Base-by-base conservation (phyloP, 768 basidiomycete species). In the Dendrothele bispora region DNA sequence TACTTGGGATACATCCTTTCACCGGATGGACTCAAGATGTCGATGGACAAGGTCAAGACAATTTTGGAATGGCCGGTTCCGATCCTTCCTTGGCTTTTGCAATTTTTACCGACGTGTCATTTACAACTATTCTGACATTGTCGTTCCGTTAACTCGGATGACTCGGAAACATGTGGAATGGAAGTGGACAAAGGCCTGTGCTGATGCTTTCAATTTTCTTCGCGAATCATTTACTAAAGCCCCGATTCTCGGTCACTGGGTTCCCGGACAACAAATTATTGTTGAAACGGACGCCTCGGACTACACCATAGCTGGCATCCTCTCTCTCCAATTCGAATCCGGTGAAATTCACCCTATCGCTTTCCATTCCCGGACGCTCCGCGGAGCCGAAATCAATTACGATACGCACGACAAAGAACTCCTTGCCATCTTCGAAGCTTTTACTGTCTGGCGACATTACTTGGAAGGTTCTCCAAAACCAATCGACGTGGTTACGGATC, bases 321-420 rank as follows among this genome's bases (percentile, higher is more conserved):
- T n/a, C n/a, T n/a, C n/a, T n/a, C n/a, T n/a, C n/a, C n/a, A n/a
- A n/a, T n/a, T n/a, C n/a, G n/a, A n/a, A n/a, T n/a, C n/a, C n/a
- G n/a, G n/a, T n/a, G n/a, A n/a, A n/a, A 57, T 53, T 50, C 61
- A 56, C 14, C 61, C 64, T 1, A 48, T 69, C 15, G 56, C 59
- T 1, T 69, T 60, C 50, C 49, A 40, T 18, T 60, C 55, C 12
- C 41, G 50, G 3, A 54, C 43, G 3, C 48, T 62, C 12, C 43
- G 22, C 10, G 20, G 51, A 1, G 50, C 67, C 0, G 64, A 72
- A 37, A 30, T 55, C 15, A 71, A 68, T 52, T 71, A 71, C 53
- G 56, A 62, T 39, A 61, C 61, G 8, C 58, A 67, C 50, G 66
- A 71, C 46, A 70, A 69, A 49, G 70, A 72, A 48, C 49, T 69